Evolutionary conservation across 257 asterid species (phyloP), one percentile per base, ranked within the genome.

Genomic region (Scutellaria baicalensis): DNA sequence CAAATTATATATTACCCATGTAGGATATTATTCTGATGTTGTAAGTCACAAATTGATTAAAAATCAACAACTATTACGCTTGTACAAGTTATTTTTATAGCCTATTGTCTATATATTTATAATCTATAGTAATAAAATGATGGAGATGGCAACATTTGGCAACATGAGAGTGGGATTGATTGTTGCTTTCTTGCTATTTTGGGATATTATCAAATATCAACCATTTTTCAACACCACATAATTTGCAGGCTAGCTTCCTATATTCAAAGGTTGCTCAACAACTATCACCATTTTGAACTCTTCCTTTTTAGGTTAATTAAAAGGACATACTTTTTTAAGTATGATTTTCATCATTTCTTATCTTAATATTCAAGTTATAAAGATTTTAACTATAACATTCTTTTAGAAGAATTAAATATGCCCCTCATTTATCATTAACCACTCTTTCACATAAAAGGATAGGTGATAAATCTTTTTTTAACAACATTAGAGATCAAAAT

Each of bases 191-290:
- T 8, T 8, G n/a, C 21, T 14, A 16, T 14, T 58, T 58, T 39
- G 52, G 20, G 38, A 40, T 14, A 10, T 56, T 52, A 3, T 31
- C 5, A 23, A 52, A 31, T 20, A 36, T n/a, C 14, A 47, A 49
- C 16, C 10, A 49, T 47, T 72, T 36, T 17, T 23, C 23, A 38
- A 17, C 58, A 49, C 33, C 33, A 27, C 33, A 11, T 23, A 12
- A 52, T 21, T 8, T 11, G 51, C 9, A 4, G 42, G 9, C 38
- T 63, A 60, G 11, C 10, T 63, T 43, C 71, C 39, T 18, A 55
- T 55, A 45, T 75, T 62, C 72, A 36, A 71, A 1, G 61, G 71
- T 63, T 59, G 76, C 58, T 75, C 27, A 72, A 43, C 77, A 27
- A 72, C 70, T 59, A 16, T 47, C 17, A 13, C 59, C 48, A 36